Evolutionary conservation across 2,329 filamentous ascomycete genomes (phyloP), one percentile per base, ranked within the genome.

Genomic region (Paramyrothecium sp.): DNA sequence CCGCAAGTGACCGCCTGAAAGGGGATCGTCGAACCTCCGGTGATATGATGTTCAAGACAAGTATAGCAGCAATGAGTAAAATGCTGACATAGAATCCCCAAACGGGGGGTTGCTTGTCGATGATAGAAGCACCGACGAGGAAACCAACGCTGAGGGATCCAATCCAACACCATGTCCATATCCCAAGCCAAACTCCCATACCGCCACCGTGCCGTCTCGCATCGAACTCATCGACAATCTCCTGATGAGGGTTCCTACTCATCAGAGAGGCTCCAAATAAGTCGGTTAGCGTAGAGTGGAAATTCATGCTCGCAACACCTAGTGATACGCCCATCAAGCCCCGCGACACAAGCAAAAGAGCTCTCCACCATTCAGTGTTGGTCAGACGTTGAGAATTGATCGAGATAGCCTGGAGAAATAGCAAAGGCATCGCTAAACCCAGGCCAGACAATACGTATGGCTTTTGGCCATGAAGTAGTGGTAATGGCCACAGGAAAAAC

Each of bases 51-150:
- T 92, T 91, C 49, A 93, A 75, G 3, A 91, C 65, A 16, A 92
- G 75, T 7, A 89, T 85, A 23, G 81, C 71, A 3, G 85, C 86
- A 50, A 90, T 79, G 41, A 92, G 74, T 26, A 89, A 81, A 58
- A 91, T 86, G 58, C 86, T 85, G 67, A 91, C 75, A 69, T 91
- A 92, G 69, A 93, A 90, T 0, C 90, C 90, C 89, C 88, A 92
- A 2, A 83, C 82, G 2, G 90, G 89, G 54, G 82, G 80, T 34
- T 87, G 71, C 11, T 70, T 72, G 61, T 88, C 83, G 63, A 92
- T 91, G 63, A 92, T 83, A 41, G 81, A 75, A 12, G 89, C 89
- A 3, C 90, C 90, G 44, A 90, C 77, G 57, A 90, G 74, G 66
- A 92, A 93, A 0, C 90, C 90, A 41, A 91, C 68, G 0, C 86